Evolutionary conservation across 768 basidiomycete species (phyloP), one percentile per base, ranked within the genome.

Genomic region (Mycena olivaceomarginata): DNA sequence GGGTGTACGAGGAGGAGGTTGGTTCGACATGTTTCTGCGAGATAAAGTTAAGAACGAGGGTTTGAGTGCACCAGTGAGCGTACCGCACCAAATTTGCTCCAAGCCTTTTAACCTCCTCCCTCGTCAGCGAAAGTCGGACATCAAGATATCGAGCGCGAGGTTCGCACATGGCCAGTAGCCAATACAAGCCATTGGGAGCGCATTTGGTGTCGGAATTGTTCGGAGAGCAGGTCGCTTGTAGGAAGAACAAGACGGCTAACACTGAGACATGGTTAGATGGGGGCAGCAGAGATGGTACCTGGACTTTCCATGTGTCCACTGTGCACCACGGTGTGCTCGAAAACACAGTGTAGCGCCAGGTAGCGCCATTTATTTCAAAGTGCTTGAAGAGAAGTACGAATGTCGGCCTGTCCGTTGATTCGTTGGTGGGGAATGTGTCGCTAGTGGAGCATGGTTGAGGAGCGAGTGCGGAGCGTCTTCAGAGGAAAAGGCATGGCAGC

Each of bases 1-100:
- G 12, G 67, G 67, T n/a, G 56, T n/a, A 20, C 57, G 67, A 37
- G n/a, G 45, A 25, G 67, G 67, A 25, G 67, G 67, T 7, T 40
- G 67, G 15, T 69, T 40, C 5, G 53, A 59, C 53, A 69, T 69
- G 15, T 31, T 59, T 18, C 15, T 2, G n/a, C 39, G 40, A 40
- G 53, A 40, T 20, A 67, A 25, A 67, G 48, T 15, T 7, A 31
- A 67, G 53, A 18, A 8, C n/a, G 13, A 69, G 22, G 16, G 39
- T 60, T 9, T 31, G 11, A n/a, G 53, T 13, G 25, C 15, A 59
- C 18, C 16, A 57, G 25, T n/a, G n/a, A n/a, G 67, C 22, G 8
- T 12, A 53, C 31, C 48, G 46, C 20, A 67, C 46, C 20, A 13
- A 16, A 39, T n/a, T 60, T 60, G 59, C 40, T 69, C 67, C 10